These are phyloP conservation scores for Talaromyces ruber DNA, from an alignment of 495 filamentous ascomycete genomes.

Conservation along the genomic window DNA sequence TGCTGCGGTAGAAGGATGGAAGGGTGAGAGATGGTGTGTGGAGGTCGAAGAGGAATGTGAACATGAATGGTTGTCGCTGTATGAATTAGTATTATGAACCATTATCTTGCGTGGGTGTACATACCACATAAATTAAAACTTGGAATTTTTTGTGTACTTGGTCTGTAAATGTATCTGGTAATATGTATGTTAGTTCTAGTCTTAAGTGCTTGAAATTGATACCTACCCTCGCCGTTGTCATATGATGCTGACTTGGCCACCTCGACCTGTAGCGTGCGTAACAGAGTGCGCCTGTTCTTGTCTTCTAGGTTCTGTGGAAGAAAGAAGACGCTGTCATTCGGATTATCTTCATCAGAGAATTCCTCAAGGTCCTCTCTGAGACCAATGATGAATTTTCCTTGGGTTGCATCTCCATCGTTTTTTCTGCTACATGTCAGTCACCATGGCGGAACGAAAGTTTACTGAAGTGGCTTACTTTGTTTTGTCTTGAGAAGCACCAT, in stretches of 20 bases:
- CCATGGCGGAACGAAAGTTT: neutral
- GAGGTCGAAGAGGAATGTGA: slow-evolving; percentile 77
- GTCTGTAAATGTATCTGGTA: neutral
- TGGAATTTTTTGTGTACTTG: slow-evolving; percentile 41
- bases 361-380: slow-evolving; percentile 47
- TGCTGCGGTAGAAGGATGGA: slow-evolving; percentile 64
- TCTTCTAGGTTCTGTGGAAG: slow-evolving; percentile 19
- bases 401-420: slow-evolving; percentile 7
- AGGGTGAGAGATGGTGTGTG: slow-evolving; percentile 57
- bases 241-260: slow-evolving; percentile 11
- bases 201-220: neutral
- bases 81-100: neutral
- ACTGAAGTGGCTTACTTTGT: neutral
- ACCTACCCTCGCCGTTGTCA: slow-evolving; percentile 11
- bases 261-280: slow-evolving; percentile 44
- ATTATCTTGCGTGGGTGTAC: slow-evolving; percentile 7
- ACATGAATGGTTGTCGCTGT: slow-evolving; percentile 77
- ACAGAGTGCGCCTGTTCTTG: slow-evolving; percentile 33
- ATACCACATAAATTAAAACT: slow-evolving; percentile 62
- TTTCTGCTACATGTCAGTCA: neutral
- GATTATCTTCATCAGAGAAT: neutral
- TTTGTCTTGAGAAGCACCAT: neutral
- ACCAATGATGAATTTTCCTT: slow-evolving; percentile 64
- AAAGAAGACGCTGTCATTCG: slow-evolving; percentile 1
- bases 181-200: neutral